These are phyloP conservation scores for Venustampulla echinocandica DNA, from an alignment of 495 filamentous ascomycete species.

Conservation along the genomic window DNA sequence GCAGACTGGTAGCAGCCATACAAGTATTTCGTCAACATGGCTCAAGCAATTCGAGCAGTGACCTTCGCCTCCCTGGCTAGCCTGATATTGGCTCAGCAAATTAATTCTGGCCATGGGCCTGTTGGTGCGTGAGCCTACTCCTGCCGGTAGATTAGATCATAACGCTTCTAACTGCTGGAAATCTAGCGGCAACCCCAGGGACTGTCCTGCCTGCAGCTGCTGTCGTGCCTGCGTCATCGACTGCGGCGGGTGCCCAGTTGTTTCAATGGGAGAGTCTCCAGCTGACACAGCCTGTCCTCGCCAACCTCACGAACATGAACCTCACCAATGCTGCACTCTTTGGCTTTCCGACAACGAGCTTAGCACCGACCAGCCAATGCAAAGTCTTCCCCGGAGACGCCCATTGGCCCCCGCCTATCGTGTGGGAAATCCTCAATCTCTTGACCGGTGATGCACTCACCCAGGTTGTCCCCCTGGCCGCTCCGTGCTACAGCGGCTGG, in stretches of 20 bases:
- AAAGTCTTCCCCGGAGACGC: conserved; percentile 43
- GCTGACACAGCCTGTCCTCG: conserved; percentile 32
- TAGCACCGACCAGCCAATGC: conserved; percentile 24
- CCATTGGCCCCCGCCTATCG: conserved; percentile 32
- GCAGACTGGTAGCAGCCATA: background rate
- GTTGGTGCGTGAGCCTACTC: background rate
- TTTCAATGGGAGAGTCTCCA: conserved; percentile 37
- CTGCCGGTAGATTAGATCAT: background rate
- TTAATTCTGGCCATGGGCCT: background rate
- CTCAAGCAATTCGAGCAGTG: conserved; percentile 1
- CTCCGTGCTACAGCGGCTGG: conserved; percentile 44
- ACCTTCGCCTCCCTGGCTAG: conserved; percentile 1
- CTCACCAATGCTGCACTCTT: conserved; percentile 26
- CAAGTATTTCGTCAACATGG: background rate
- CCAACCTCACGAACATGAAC: conserved; percentile 27
- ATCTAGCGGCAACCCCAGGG: background rate
- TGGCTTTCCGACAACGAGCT: conserved; percentile 16
- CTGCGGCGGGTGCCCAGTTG: conserved; percentile 22
- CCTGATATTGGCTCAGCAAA: conserved; percentile 3
- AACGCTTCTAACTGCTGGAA: background rate
- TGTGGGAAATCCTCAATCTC: conserved; percentile 38
- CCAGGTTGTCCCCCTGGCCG: conserved; percentile 45
- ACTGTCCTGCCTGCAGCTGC: conserved; percentile 1
- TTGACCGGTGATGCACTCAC: conserved; percentile 44
- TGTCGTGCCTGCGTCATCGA: conserved; percentile 7